Percentiles rank a stretch among this genome's conserved stretches.
These are phyloP conservation scores for Chlamydomonas sphaeroides DNA, from an alignment of 139 green algal genomes.

Conservation along the genomic window DNA sequence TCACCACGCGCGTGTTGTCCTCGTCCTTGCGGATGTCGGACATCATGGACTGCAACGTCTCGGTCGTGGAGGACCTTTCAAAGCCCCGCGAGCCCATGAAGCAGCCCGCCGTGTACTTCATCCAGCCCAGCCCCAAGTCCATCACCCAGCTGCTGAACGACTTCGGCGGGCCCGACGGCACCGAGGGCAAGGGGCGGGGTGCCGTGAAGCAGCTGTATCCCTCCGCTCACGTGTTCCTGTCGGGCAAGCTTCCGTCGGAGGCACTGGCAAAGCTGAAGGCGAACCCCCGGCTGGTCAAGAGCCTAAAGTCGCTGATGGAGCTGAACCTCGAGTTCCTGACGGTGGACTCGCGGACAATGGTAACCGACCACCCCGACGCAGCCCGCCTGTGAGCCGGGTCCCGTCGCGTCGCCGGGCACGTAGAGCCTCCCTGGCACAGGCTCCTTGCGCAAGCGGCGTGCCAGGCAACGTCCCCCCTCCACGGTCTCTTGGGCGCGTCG, in stretches of 20 bases:
- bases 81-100: constrained; percentile 79
- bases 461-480: too few species aligned
- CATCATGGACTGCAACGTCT: constrained; percentile 49
- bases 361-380: constrained; percentile 79
- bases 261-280: constrained; percentile 65
- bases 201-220: constrained; percentile 63
- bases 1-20: constrained; percentile 69
- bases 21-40: constrained; percentile 41
- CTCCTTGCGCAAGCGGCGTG: too few species aligned
- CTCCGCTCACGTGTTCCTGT: constrained; percentile 93
- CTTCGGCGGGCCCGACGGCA: constrained; percentile 30
- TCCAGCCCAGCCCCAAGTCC: constrained; percentile 69
- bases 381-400: constrained; percentile 60
- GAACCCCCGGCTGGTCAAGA: constrained; percentile 54
- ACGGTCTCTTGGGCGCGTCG: too few species aligned
- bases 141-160: constrained; percentile 15
- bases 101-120: constrained; percentile 89
- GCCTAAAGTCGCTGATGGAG: constrained; percentile 81
- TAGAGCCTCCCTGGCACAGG: too few species aligned
- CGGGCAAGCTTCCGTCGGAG: constrained; percentile 49
- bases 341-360: constrained; percentile 83
- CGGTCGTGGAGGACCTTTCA: constrained; percentile 78
- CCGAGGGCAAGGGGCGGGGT: neutral
- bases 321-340: constrained; percentile 87
- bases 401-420: neutral